phyloP scores from a whole-genome alignment of 1,139 yeast species.

The Blastobotrys elegans region DNA sequence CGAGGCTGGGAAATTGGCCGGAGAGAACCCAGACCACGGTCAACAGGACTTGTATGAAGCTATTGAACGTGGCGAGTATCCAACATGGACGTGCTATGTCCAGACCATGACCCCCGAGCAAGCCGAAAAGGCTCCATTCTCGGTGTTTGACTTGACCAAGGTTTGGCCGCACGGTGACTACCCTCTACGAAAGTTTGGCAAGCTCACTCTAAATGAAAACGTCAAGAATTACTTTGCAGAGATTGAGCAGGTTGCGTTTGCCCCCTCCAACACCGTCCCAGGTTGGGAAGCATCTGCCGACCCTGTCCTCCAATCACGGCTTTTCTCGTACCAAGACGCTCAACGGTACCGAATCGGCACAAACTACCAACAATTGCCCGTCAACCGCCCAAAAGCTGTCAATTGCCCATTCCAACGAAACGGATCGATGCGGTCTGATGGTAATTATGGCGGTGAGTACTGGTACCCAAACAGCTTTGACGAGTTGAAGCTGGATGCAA shows the following conservation, averaged over 20 bases:
- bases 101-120: slow-evolving; percentile 69
- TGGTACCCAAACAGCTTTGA: slow-evolving; percentile 1
- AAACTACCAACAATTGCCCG: slow-evolving; percentile 11
- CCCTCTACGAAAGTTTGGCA: slow-evolving; percentile 70
- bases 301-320: slow-evolving; percentile 77
- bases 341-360: slow-evolving; percentile 61
- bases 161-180: slow-evolving; percentile 73
- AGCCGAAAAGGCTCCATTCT: slow-evolving; percentile 45
- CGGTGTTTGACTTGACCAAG: slow-evolving; percentile 66
- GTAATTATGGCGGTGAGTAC: slow-evolving; percentile 4
- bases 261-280: slow-evolving; percentile 78
- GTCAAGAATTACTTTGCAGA: slow-evolving; percentile 73
- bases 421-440: slow-evolving; percentile 3
- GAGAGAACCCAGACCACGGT: slow-evolving; percentile 56
- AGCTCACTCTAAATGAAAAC: slow-evolving; percentile 60
- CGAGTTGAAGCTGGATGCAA: background rate
- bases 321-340: slow-evolving; percentile 80
- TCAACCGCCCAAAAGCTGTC: slow-evolving; percentile 8
- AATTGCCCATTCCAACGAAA: slow-evolving; percentile 9
- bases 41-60: slow-evolving; percentile 51
- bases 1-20: slow-evolving; percentile 51
- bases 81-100: slow-evolving; percentile 58
- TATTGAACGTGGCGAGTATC: slow-evolving; percentile 54
- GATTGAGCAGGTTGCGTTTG: slow-evolving; percentile 72
- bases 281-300: slow-evolving; percentile 79